Conservation (phyloP, 2,329 filamentous ascomycete species). For the Fusarium torreyae region DNA sequence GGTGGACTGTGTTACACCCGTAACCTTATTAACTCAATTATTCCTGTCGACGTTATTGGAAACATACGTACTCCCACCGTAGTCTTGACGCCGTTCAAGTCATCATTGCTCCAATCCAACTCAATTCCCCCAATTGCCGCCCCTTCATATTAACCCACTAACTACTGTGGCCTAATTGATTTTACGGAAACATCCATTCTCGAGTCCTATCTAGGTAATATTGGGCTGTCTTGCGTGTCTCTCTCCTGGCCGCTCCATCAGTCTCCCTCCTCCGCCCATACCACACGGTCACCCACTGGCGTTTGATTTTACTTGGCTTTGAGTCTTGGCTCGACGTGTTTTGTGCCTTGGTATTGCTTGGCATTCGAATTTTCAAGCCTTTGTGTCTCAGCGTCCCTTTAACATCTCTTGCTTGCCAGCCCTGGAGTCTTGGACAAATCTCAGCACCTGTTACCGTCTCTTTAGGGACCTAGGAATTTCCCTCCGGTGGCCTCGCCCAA, state of each 20-base stretch:
- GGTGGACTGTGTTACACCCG: slow-evolving; percentile 7
- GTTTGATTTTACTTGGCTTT: slow-evolving; percentile 38
- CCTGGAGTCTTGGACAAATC: slow-evolving; percentile 26
- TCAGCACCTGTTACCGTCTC: slow-evolving; percentile 28
- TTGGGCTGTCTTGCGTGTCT: slow-evolving; percentile 11
- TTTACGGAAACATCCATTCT: slow-evolving; percentile 11
- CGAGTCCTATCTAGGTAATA: not conserved
- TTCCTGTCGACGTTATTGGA: not conserved
- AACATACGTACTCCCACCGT: not conserved
- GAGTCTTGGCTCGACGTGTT: slow-evolving; percentile 41
- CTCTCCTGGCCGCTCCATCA: slow-evolving; percentile 7
- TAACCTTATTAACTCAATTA: slow-evolving; percentile 31
- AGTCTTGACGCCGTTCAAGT: not conserved
- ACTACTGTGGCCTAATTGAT: not conserved
- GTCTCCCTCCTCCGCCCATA: slow-evolving; percentile 7
- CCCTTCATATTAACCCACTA: slow-evolving; percentile 2
- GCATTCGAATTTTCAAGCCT: slow-evolving; percentile 25
- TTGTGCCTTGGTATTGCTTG: slow-evolving; percentile 42
- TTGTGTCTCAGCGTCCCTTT: slow-evolving; percentile 40
- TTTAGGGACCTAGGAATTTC: slow-evolving; percentile 12
- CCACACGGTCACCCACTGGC: slow-evolving; percentile 23
- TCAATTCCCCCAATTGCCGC: slow-evolving; percentile 25
- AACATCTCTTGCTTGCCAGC: slow-evolving; percentile 19
- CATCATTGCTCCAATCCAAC: slow-evolving; percentile 3
- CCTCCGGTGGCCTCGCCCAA: slow-evolving; percentile 23